Evolutionary conservation across 257 asterid species (phyloP).

Genomic region (Solanum piurae): DNA sequence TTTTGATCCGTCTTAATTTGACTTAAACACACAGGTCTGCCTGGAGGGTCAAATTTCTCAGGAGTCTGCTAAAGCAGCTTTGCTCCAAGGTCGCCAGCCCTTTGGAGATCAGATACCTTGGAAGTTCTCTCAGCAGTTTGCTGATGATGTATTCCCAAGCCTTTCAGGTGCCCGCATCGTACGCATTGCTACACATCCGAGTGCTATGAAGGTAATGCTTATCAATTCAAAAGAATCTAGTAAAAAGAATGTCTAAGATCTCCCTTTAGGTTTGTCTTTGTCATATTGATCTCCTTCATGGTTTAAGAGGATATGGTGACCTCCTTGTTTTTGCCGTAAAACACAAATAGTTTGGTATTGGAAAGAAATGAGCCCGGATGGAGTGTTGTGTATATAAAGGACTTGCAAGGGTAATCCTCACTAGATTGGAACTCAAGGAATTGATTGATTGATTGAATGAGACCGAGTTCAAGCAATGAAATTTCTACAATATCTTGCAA

Average conservation of each 20-base stretch:
- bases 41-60: conserved; percentile 90
- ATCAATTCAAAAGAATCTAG: neutral
- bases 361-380: neutral
- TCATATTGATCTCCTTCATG: neutral
- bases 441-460: neutral
- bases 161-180: conserved; percentile 96
- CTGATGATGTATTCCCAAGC: conserved; percentile 64
- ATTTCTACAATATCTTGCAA: neutral
- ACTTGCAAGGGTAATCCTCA: neutral
- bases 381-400: neutral
- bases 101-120: conserved; percentile 93
- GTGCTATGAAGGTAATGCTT: conserved; percentile 78
- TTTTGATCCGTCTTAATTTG: neutral
- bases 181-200: conserved; percentile 96
- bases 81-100: conserved; percentile 67
- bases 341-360: neutral
- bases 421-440: neutral
- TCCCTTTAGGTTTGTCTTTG: neutral
- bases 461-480: neutral
- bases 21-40: conserved; percentile 34
- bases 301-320: neutral
- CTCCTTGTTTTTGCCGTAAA: neutral
- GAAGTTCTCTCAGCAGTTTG: conserved; percentile 81
- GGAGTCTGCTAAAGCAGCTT: conserved; percentile 56
- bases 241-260: neutral